These are phyloP conservation scores for Cercis canadensis DNA, from an alignment of 306 rosid genomes.

Conservation along the genomic window DNA sequence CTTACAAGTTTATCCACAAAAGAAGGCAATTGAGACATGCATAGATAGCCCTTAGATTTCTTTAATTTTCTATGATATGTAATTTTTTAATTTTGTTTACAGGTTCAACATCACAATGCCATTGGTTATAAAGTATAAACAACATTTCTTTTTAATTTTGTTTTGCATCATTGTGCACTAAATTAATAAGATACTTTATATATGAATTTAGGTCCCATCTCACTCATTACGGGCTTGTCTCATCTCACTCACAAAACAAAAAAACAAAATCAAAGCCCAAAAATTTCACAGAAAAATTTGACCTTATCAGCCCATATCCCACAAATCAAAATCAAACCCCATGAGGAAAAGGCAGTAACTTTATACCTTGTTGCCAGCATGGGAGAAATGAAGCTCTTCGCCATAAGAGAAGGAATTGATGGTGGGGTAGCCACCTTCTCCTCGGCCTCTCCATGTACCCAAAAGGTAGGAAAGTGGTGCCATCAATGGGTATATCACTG, in stretches of 20 bases:
- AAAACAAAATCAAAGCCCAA: constrained; percentile 17
- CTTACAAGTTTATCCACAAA: too few species aligned
- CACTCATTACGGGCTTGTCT: constrained; percentile 73
- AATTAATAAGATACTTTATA: too few species aligned
- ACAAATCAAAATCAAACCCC: constrained; percentile 14
- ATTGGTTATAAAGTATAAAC: constrained; percentile 42
- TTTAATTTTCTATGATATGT: background rate
- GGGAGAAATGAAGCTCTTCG: constrained; percentile 75
- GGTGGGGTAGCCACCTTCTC: constrained; percentile 88
- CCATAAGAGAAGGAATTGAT: constrained; percentile 78
- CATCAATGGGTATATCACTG: constrained; percentile 64
- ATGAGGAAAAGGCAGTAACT: constrained; percentile 18
- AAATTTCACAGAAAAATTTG: background rate
- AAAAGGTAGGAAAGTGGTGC: constrained; percentile 68
- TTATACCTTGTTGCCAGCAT: constrained; percentile 72
- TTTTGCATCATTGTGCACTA: too few species aligned
- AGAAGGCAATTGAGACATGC: too few species aligned
- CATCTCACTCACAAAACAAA: constrained; percentile 33
- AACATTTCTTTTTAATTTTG: too few species aligned
- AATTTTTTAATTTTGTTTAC: background rate
- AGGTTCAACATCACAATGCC: constrained; percentile 38
- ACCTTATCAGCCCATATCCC: background rate
- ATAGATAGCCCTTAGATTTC: too few species aligned
- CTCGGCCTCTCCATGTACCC: constrained; percentile 86
- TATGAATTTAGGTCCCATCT: too few species aligned